Base-by-base conservation (phyloP, 768 basidiomycete genomes). In the Rhodotorula graminis region DNA sequence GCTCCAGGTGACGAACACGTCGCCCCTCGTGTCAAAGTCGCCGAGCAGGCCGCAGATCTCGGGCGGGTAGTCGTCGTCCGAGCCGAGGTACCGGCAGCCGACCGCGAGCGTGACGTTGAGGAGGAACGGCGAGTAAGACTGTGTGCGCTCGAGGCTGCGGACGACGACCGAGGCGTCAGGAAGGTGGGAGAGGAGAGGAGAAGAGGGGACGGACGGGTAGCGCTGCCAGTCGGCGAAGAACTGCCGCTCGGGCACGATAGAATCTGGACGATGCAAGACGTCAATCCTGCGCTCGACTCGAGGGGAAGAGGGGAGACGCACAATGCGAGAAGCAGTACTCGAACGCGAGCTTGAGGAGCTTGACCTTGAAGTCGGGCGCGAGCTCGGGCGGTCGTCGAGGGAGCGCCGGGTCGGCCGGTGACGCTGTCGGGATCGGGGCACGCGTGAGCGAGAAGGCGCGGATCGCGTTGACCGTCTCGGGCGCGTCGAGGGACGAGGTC, bases 21-120 rank as follows among this genome's bases (percentile, higher is more conserved):
- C 75, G 23, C 75, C 75, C 1, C 75, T 15, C 53, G 71, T 76
- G 5, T 70, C 65, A 14, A 40, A 31, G 40, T 72, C 71, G 19
- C 69, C 71, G 40, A 67, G 62, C 19, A 70, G n/a, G 1, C 69
- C 64, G 49, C 67, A 68, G n/a, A 73, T 69, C 33, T 76, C 75
- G 18, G 65, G 47, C 10, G 69, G 68, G 49, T 31, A 72, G 15
- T 61, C 50, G 27, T 75, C 75, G 25, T 70, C 74, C 19, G 70
- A 70, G 42, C 70, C 65, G 57, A 76, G 68, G 68, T 72, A 76
- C 11, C 75, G 68, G 52, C 65, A 70, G 1, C 75, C 75, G 40
- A 70, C 66, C 23, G 71, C 75, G 21, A 76, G 67, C 37, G 72
- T 49, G 27, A 56, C 42, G 47, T 72, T 67, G 47, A 64, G 60